phyloP scores from a whole-genome alignment of 192 early-diverging fungal genomes.

The Piromyces sp. region DNA sequence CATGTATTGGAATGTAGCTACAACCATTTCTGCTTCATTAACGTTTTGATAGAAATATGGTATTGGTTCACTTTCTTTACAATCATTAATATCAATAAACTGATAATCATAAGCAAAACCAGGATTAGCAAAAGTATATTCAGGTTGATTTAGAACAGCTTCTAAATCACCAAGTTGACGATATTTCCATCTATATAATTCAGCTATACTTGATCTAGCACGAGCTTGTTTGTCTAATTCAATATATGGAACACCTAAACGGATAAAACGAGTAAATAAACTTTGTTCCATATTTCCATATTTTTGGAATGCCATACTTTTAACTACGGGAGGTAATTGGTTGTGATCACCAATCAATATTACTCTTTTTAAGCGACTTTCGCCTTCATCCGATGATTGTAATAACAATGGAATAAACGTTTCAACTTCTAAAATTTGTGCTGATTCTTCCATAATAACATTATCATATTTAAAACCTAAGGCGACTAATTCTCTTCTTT shows the following conservation, averaged over 20 bases:
- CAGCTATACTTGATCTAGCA: conserved; percentile 56
- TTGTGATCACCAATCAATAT: conserved; percentile 95
- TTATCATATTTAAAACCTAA: conserved; percentile 90
- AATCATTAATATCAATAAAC: conserved; percentile 68
- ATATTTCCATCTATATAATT: conserved; percentile 79
- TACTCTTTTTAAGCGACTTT: conserved; percentile 62
- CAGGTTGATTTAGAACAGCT: conserved; percentile 6
- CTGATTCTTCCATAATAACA: conserved; percentile 94
- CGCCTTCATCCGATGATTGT: conserved; percentile 42
- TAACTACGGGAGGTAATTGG: conserved; percentile 91
- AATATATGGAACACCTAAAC: conserved; percentile 79
- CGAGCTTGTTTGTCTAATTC: conserved; percentile 75
- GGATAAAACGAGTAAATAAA: conserved; percentile 77
- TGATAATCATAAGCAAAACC: conserved; percentile 81
- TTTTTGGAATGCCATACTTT: conserved; percentile 62
- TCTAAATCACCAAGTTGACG: conserved; percentile 47
- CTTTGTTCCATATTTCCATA: conserved; percentile 90
- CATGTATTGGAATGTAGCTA: conserved; percentile 94
- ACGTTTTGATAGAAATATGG: conserved; percentile 87
- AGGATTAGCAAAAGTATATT: conserved; percentile 56
- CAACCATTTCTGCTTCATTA: conserved; percentile 93
- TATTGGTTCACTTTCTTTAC: conserved; percentile 66
- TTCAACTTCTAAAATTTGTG: conserved; percentile 87
- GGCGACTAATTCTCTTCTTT: conserved; percentile 62
- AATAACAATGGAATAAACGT: conserved; percentile 81